Percentiles rank a stretch among this genome's conserved stretches.
phyloP scores from a whole-genome alignment of 805 yeast genomes.

The Saturnispora saitoi region DNA sequence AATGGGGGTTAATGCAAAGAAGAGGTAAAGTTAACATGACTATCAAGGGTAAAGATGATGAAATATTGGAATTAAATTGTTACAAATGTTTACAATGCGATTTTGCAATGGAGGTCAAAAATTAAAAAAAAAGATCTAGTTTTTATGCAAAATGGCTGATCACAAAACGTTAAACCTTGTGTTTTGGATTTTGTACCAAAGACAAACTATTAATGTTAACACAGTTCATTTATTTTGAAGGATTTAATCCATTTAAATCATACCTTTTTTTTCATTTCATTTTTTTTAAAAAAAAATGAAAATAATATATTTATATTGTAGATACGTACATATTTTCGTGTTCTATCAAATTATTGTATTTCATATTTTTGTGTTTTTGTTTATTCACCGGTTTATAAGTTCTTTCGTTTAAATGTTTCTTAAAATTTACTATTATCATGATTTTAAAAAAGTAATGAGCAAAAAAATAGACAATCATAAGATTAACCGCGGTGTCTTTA shows the following conservation, averaged over 20 bases:
- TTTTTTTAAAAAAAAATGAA: background rate
- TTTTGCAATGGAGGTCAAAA: conserved; percentile 41
- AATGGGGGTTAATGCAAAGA: conserved; percentile 79
- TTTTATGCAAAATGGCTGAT: background rate
- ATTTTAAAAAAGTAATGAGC: too few relatives aligned
- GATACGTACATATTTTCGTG: background rate
- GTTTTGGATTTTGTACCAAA: conserved; percentile 2
- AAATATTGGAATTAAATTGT: conserved; percentile 15
- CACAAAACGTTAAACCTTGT: background rate
- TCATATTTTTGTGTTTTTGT: background rate
- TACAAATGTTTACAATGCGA: conserved; percentile 54
- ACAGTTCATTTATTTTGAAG: background rate
- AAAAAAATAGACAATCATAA: too few relatives aligned
- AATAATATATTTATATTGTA: background rate
- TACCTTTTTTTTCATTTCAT: background rate
- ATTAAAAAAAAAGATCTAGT: background rate
- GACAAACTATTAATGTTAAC: background rate
- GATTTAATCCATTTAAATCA: background rate
- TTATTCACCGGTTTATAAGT: background rate
- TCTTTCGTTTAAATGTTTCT: background rate
- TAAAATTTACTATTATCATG: background rate
- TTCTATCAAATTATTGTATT: background rate
- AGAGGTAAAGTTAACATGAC: conserved; percentile 41
- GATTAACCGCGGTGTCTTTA: conserved; percentile 1
- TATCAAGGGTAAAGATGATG: conserved; percentile 8